Conservation (phyloP, 1,139 yeast genomes). For the Saccharomycopsis hybrid region DNA sequence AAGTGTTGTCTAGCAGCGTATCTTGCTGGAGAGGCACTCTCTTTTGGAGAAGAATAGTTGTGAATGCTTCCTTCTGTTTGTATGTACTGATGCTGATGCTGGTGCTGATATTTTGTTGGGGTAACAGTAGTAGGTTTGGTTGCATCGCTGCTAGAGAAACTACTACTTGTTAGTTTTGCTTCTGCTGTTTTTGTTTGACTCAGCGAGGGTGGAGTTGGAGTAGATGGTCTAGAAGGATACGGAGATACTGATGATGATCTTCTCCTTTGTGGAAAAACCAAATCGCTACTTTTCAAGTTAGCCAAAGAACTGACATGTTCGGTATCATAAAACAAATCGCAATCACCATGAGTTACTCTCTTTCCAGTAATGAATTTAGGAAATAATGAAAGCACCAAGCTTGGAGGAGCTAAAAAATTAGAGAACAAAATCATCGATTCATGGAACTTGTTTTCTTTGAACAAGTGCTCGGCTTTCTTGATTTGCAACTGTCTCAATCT, state of each 20-base stretch:
- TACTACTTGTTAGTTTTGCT: too few relatives aligned
- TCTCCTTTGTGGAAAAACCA: conserved; percentile 11
- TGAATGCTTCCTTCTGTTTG: not conserved
- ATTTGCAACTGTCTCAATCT: conserved; percentile 41
- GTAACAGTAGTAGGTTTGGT: not conserved
- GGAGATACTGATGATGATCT: conserved; percentile 16
- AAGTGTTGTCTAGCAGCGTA: not conserved
- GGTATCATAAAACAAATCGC: conserved; percentile 28
- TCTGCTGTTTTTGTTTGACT: conserved; percentile 19
- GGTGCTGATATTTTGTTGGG: too few relatives aligned
- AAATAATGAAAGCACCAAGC: conserved; percentile 38
- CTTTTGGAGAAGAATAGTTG: not conserved
- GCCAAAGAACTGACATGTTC: conserved; percentile 10
- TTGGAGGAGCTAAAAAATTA: conserved; percentile 53
- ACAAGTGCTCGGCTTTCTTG: conserved; percentile 33
- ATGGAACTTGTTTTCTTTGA: conserved; percentile 30
- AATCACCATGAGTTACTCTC: conserved; percentile 3
- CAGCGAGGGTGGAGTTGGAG: not conserved
- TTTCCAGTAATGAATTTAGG: conserved; percentile 34
- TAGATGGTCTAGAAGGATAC: not conserved
- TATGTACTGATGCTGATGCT: too few relatives aligned
- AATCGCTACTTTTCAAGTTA: conserved; percentile 7
- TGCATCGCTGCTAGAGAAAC: too few relatives aligned
- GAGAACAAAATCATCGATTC: conserved; percentile 42
- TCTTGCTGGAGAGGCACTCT: not conserved